A percentile compares a stretch with the other conserved stretches of the same genome.
Evolutionary conservation across 1,139 yeast species (phyloP).

Genomic region (Suhomyces bribrorum): DNA sequence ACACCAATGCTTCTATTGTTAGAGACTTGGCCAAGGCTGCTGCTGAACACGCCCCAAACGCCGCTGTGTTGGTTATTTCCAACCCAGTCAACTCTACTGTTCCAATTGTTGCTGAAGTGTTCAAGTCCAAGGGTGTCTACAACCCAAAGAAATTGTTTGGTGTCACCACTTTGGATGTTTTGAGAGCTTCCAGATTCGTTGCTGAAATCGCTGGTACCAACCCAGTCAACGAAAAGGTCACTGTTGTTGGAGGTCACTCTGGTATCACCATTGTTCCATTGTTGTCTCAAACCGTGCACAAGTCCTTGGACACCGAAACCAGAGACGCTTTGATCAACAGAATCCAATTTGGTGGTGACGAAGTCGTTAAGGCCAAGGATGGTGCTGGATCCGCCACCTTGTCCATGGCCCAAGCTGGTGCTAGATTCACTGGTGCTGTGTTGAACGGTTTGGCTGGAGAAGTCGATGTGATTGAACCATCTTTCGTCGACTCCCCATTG

Average conservation of each 20-base stretch:
- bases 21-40: slow-evolving; percentile 79
- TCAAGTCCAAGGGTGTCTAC: slow-evolving; percentile 72
- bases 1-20: slow-evolving; percentile 89
- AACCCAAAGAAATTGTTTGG: slow-evolving; percentile 85
- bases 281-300: slow-evolving; percentile 65
- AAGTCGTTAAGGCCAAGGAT: slow-evolving; percentile 92
- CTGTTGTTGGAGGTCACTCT: slow-evolving; percentile 96
- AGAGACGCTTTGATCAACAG: slow-evolving; percentile 76
- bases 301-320: slow-evolving; percentile 49
- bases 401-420: slow-evolving; percentile 97
- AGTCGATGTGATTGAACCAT: slow-evolving; percentile 49
- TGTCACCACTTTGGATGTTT: slow-evolving; percentile 88
- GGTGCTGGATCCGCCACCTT: slow-evolving; percentile 95
- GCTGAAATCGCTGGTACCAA: slow-evolving; percentile 41
- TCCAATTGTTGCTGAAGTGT: slow-evolving; percentile 86
- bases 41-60: slow-evolving; percentile 72
- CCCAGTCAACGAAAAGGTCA: slow-evolving; percentile 64
- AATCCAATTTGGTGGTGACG: slow-evolving; percentile 97
- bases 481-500: slow-evolving; percentile 49
- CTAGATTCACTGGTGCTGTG: slow-evolving; percentile 67
- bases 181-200: slow-evolving; percentile 81
- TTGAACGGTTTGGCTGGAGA: slow-evolving; percentile 58
- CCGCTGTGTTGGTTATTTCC: slow-evolving; percentile 77
- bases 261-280: slow-evolving; percentile 94
- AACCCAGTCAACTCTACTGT: slow-evolving; percentile 97